phyloP scores from a whole-genome alignment of 768 basidiomycete genomes.

The Leccinum pellstonianum region DNA sequence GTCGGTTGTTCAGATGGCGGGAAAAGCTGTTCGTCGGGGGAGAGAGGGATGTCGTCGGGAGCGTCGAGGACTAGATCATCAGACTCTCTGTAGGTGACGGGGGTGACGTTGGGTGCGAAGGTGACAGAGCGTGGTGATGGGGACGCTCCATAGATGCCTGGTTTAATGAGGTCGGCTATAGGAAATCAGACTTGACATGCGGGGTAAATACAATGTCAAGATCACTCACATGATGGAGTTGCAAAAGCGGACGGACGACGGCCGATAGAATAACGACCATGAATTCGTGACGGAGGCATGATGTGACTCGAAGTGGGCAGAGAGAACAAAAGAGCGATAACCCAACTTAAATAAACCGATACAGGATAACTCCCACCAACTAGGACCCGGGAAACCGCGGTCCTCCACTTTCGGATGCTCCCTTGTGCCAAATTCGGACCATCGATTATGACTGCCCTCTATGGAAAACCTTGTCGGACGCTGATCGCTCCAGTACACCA shows the following conservation, averaged over 20 bases:
- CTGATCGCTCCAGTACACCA: neutral
- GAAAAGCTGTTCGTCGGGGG: conserved; percentile 45
- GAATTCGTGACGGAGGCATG: conserved; percentile 6
- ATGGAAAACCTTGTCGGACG: conserved; percentile 6
- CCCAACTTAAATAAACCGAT: conserved; percentile 19
- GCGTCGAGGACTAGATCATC: conserved; percentile 27
- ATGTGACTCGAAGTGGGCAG: too few species aligned
- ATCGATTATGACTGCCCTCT: conserved; percentile 12
- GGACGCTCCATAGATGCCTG: conserved; percentile 51
- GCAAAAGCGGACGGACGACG: conserved; percentile 43
- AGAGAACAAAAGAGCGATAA: conserved; percentile 7
- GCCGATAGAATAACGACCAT: conserved; percentile 31
- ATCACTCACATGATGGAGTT: conserved; percentile 21
- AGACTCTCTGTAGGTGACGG: conserved; percentile 45
- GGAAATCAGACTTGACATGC: neutral
- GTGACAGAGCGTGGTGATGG: conserved; percentile 50
- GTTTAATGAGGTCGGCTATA: conserved; percentile 42
- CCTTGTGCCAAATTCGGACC: conserved; percentile 16
- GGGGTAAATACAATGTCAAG: too few species aligned
- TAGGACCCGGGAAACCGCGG: conserved; percentile 13
- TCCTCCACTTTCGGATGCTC: conserved; percentile 10
- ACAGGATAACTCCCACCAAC: neutral
- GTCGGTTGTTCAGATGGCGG: conserved; percentile 49
- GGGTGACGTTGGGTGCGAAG: conserved; percentile 64
- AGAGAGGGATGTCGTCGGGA: conserved; percentile 30